phyloP scores from a whole-genome alignment of 2,329 filamentous ascomycete species.

The Cladosporium sp. region DNA sequence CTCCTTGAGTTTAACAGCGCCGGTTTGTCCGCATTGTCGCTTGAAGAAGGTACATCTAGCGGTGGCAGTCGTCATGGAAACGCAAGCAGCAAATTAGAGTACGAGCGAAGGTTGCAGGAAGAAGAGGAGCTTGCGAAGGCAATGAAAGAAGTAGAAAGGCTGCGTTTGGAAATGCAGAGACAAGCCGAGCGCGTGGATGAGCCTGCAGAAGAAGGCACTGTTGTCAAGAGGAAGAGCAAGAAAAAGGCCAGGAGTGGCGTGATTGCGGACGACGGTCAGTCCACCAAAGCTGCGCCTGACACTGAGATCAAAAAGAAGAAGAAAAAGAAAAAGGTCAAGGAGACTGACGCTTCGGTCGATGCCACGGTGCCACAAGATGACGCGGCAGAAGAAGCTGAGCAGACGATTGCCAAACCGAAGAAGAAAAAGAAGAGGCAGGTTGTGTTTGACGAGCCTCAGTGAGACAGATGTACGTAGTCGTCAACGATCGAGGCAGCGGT shows the following conservation, averaged over 20 bases:
- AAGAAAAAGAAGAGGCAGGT: constrained; percentile 45
- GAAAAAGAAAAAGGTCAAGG: constrained; percentile 39
- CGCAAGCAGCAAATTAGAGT: constrained; percentile 49
- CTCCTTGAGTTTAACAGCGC: constrained; percentile 87
- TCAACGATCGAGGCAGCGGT: not conserved
- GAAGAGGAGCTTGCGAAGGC: constrained; percentile 87
- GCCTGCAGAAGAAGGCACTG: constrained; percentile 59
- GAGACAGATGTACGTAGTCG: not conserved
- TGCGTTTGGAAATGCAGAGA: constrained; percentile 85
- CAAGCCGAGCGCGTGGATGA: constrained; percentile 67
- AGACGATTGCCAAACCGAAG: constrained; percentile 31
- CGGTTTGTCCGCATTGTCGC: constrained; percentile 69
- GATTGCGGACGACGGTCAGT: constrained; percentile 19
- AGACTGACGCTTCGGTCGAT: constrained; percentile 17
- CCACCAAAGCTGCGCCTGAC: constrained; percentile 19
- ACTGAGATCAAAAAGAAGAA: constrained; percentile 44
- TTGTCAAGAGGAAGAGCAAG: constrained; percentile 62
- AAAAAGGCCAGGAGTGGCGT: constrained; percentile 35
- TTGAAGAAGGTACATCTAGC: constrained; percentile 54
- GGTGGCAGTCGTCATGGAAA: constrained; percentile 12
- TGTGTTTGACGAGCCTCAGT: constrained; percentile 29
- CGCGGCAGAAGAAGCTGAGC: constrained; percentile 25
- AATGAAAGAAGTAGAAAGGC: constrained; percentile 81
- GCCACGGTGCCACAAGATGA: constrained; percentile 18
- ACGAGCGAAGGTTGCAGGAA: constrained; percentile 69